A percentile compares a stretch with the other conserved stretches of the same genome.
phyloP scores from a whole-genome alignment of 148 eudicot species.

The Arbutus unedo region DNA sequence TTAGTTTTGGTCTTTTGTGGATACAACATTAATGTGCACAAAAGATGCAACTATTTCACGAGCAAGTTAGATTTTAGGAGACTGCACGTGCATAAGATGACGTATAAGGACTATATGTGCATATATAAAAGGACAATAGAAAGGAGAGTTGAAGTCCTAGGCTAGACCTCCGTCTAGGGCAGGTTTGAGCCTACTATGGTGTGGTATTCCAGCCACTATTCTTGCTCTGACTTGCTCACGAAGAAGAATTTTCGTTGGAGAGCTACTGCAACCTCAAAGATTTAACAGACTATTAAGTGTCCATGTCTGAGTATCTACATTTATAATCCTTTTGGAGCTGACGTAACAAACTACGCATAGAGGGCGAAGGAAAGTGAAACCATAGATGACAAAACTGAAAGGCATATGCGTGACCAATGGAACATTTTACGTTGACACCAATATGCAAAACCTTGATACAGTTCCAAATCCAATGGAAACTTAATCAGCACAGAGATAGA shows the following conservation, averaged over 20 bases:
- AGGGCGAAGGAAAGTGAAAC: background rate
- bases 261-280: too few species aligned
- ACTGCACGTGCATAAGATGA: background rate
- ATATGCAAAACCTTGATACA: background rate
- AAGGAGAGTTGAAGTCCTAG: too few species aligned
- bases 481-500: background rate
- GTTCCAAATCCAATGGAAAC: constrained; percentile 8
- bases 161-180: too few species aligned
- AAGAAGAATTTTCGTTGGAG: too few species aligned
- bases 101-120: too few species aligned
- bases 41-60: background rate
- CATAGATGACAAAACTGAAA: background rate
- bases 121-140: too few species aligned
- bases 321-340: background rate
- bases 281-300: background rate
- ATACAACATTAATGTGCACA: background rate
- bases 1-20: background rate
- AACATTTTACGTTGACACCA: background rate
- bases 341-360: background rate
- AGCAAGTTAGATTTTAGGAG: background rate
- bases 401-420: background rate
- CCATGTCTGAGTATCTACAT: background rate
- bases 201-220: too few species aligned
- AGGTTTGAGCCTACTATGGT: too few species aligned
- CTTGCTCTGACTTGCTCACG: too few species aligned